Evolutionary conservation across 768 basidiomycete species (phyloP).

Genomic region (Flagelloscypha sp.): DNA sequence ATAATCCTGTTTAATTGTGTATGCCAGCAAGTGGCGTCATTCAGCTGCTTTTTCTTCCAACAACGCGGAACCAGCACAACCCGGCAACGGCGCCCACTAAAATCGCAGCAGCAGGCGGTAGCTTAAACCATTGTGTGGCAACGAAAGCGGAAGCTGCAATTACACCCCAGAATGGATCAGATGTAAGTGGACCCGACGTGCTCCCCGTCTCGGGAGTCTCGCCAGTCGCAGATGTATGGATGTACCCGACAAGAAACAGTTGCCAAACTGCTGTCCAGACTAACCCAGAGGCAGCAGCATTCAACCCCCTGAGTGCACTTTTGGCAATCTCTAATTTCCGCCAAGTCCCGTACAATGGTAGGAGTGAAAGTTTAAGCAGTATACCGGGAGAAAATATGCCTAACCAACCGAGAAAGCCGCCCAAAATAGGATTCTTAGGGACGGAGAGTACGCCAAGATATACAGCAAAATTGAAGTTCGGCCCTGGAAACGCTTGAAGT

Average conservation of each 20-base stretch:
- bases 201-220: slow-evolving; percentile 15
- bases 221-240: slow-evolving; percentile 7
- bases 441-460: slow-evolving; percentile 42
- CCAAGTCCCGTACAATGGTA: neutral
- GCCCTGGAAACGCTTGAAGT: slow-evolving; percentile 42
- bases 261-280: slow-evolving; percentile 34
- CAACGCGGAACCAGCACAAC: slow-evolving; percentile 35
- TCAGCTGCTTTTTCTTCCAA: no score
- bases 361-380: slow-evolving; percentile 9
- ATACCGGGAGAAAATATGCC: slow-evolving; percentile 45
- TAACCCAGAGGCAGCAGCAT: slow-evolving; percentile 34
- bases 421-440: slow-evolving; percentile 23
- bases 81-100: slow-evolving; percentile 31
- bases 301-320: slow-evolving; percentile 29
- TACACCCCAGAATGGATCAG: slow-evolving; percentile 43
- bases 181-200: slow-evolving; percentile 21
- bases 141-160: slow-evolving; percentile 32
- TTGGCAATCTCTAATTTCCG: slow-evolving; percentile 18
- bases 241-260: slow-evolving; percentile 30
- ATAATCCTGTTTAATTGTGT: no score
- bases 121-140: slow-evolving; percentile 30
- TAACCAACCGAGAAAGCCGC: slow-evolving; percentile 38
- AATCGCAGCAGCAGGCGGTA: slow-evolving; percentile 32
- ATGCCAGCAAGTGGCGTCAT: no score
- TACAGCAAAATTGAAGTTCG: slow-evolving; percentile 48